Evolutionary conservation across 352 stramenopile genomes (phyloP).

Genomic region (Globisporangium barbulae): DNA sequence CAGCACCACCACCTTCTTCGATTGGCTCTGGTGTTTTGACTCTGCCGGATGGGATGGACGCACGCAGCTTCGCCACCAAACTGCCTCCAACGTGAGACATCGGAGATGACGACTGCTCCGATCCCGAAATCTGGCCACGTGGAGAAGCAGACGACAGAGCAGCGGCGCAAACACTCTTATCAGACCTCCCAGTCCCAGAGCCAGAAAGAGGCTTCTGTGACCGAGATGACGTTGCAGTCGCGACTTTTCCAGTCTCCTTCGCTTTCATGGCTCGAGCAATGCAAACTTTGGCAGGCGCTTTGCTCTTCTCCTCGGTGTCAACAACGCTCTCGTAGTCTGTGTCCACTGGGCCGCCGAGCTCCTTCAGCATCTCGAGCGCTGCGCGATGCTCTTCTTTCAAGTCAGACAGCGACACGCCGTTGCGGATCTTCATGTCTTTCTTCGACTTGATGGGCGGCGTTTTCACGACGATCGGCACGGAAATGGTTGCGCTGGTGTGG

Average conservation of each 20-base stretch:
- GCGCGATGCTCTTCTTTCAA: slow-evolving; percentile 73
- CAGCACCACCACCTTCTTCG: background rate
- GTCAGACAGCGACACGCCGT: slow-evolving; percentile 62
- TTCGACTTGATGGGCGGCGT: slow-evolving; percentile 19
- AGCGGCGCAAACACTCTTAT: background rate
- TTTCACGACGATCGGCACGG: slow-evolving; percentile 12
- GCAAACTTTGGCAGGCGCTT: background rate
- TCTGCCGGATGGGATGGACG: slow-evolving; percentile 41
- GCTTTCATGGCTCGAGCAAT: background rate
- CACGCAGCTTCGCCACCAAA: slow-evolving; percentile 51
- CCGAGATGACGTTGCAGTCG: background rate
- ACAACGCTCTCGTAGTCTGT: slow-evolving; percentile 25
- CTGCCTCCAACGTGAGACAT: slow-evolving; percentile 19
- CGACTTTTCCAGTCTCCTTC: background rate
- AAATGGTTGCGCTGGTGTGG: background rate
- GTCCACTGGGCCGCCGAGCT: slow-evolving; percentile 63
- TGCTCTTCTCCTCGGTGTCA: slow-evolving; percentile 14
- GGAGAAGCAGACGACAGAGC: background rate
- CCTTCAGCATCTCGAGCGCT: slow-evolving; percentile 66
- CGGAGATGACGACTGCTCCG: slow-evolving; percentile 3
- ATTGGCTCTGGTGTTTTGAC: slow-evolving; percentile 10
- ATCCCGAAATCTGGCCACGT: background rate
- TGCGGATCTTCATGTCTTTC: slow-evolving; percentile 37
- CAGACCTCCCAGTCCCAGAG: background rate
- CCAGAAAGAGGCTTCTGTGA: background rate